Evolutionary conservation across 257 asterid genomes (phyloP), one percentile per base, ranked within the genome.

Genomic region (Jasminum sambac): DNA sequence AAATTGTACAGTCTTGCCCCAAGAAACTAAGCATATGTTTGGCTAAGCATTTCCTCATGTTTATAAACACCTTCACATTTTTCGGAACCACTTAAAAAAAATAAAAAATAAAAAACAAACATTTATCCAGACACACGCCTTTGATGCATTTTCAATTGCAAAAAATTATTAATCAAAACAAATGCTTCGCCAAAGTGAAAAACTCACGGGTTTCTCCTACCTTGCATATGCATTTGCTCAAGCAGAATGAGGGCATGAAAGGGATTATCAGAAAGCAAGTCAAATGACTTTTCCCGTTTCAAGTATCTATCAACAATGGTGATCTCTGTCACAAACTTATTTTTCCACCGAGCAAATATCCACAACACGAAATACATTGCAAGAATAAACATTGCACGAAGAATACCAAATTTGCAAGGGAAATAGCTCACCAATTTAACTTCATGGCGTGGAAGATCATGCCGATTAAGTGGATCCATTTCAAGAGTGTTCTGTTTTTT

Each of bases 391-490:
- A n/a, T n/a, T 50, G 59, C 25, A 50, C 59, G 59, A 17, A 46
- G 25, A n/a, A 50, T n/a, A 11, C 59, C n/a, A 50, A 50, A 61
- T 6, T 23, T 21, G 44, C 69, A 23, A 13, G 21, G 65, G 38
- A 63, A 43, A 74, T 46, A 61, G 39, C 82, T 71, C 64, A 87
- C 94, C 86, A 46, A 81, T 80, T 78, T 72, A 25, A 85, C 79
- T 65, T 83, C 81, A 69, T 85, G 89, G 60, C 94, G 90, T 7
- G 90, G 94, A 68, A 87, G 38, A 77, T 87, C 89, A 38, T 87
- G 94, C 71, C 86, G 78, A 59, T 77, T 14, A 14, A 57, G 48
- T 2, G 86, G 78, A 64, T 85, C 79, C 40, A 83, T 68, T 14
- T 87, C 82, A 55, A 83, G 66, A 26, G 79, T 77, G 62, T 85